A percentile compares a stretch with the other conserved stretches of the same genome.
Conservation (phyloP, 2,329 filamentous ascomycete genomes). For the Penicillium italicum region DNA sequence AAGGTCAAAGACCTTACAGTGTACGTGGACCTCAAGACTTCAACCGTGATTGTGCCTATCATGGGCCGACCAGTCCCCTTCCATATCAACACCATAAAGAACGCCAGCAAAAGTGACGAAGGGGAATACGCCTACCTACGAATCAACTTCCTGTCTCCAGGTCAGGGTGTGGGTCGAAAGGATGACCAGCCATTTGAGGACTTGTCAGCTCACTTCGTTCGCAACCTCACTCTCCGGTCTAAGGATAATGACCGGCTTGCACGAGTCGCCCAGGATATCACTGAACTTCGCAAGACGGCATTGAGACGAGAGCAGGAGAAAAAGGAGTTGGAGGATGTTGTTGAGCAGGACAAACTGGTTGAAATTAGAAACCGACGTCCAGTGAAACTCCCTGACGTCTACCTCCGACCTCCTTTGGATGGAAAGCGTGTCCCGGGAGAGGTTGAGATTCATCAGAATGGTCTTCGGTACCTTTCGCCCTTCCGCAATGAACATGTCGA, state of each 20-base stretch:
- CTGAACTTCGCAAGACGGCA: conserved; percentile 90
- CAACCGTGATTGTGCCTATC: conserved; percentile 86
- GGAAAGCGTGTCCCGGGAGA: conserved; percentile 94
- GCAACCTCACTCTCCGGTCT: conserved; percentile 92
- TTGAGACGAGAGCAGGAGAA: conserved; percentile 95
- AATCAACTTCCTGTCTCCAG: conserved; percentile 95
- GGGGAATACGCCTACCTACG: conserved; percentile 89
- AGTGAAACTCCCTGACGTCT: conserved; percentile 86
- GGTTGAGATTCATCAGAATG: conserved; percentile 97
- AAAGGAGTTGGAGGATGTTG: conserved; percentile 99
- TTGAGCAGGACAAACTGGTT: conserved; percentile 95
- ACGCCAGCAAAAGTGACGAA: conserved; percentile 95
- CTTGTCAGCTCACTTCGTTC: conserved; percentile 88
- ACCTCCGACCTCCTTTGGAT: conserved; percentile 90
- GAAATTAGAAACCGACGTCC: conserved; percentile 94
- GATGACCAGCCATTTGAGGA: conserved; percentile 98
- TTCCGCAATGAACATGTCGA: conserved; percentile 82
- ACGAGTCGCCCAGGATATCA: conserved; percentile 88
- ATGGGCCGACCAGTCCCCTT: conserved; percentile 98
- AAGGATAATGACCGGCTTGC: conserved; percentile 83
- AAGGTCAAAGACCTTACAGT: conserved; percentile 83
- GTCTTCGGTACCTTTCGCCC: conserved; percentile 88
- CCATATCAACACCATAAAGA: conserved; percentile 98
- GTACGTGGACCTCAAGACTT: conserved; percentile 84
- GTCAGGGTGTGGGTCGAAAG: conserved; percentile 93